These are phyloP conservation scores for Syzygium oleosum DNA, from an alignment of 345 rosid species.

Conservation along the genomic window DNA sequence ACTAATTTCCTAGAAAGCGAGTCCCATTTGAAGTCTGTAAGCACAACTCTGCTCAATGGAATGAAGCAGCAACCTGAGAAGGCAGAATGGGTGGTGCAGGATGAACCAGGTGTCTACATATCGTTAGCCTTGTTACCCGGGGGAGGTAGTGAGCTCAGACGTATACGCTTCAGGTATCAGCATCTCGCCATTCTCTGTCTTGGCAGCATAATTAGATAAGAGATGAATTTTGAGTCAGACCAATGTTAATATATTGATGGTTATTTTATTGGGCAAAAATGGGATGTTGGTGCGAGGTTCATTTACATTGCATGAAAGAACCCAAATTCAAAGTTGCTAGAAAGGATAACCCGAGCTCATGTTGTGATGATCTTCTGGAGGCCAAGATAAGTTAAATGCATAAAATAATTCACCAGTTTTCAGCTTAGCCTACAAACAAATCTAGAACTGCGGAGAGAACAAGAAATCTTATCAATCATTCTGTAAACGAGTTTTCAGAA, in stretches of 20 bases:
- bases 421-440: neutral
- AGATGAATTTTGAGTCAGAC: neutral
- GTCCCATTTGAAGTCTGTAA: slow-evolving; percentile 18
- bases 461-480: neutral
- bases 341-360: neutral
- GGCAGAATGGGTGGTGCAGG: slow-evolving; percentile 53
- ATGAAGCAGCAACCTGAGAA: slow-evolving; percentile 39
- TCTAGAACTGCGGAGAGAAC: neutral
- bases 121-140: slow-evolving; percentile 51
- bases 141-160: slow-evolving; percentile 70
- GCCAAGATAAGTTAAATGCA: neutral
- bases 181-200: neutral
- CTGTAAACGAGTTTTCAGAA: neutral
- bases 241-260: neutral
- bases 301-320: neutral
- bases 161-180: slow-evolving; percentile 75
- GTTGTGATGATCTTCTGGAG: neutral
- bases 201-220: neutral
- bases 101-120: slow-evolving; percentile 75
- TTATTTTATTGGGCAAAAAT: neutral
- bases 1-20: slow-evolving; percentile 14
- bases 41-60: slow-evolving; percentile 25
- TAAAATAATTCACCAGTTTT: neutral
- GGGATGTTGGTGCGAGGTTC: neutral
- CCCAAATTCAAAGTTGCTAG: neutral